Base-by-base conservation (phyloP, 805 yeast species). In the Ogataea wickerhamii region DNA sequence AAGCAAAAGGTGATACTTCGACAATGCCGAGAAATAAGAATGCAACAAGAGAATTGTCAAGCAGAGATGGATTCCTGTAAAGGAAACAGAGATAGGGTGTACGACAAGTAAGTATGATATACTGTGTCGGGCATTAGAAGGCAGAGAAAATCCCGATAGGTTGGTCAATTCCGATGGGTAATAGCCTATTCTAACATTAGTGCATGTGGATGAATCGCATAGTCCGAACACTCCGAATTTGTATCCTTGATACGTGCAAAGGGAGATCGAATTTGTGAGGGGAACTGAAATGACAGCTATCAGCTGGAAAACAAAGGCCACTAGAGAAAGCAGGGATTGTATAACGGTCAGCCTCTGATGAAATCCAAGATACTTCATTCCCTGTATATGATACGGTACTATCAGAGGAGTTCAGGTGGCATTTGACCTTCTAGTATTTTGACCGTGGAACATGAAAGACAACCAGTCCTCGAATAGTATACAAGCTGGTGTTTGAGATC, bases 201-300 rank as follows among this genome's bases (percentile, higher is more conserved):
- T 64, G 50, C 82, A 76, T 3, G 53, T 53, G 5, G 52, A 42
- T 2, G 51, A 43, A 24, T 63, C 52, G 56, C 91, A 83, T 48
- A 76, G 70, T 2, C 91, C 91, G 60, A 80, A 80, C 1, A 82
- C 85, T 2, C 91, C 91, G 52, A 78, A 83, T 45, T 63, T 56
- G 52, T 68, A 68, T 14, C 70, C 74, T 16, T 65, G 62, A 52
- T 66, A 76, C 2, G 68, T 56, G 34, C 83, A 73, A 2, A 83
- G 66, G 3, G 73, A 51, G 18, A 82, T 65, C 16, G 45, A 42
- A 8, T 56, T 51, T 0, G 83, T 71, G 12, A 82, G 59, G 0
- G 91, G 91, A 2, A 71, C 80, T 0, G 87, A 67, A 6, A 82
- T 47, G 4, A 80, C 71, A 1, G 87, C 73, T 2, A 81, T 53